Evolutionary conservation across 352 stramenopile species (phyloP).

Genomic region (Globisporangium radiosum): DNA sequence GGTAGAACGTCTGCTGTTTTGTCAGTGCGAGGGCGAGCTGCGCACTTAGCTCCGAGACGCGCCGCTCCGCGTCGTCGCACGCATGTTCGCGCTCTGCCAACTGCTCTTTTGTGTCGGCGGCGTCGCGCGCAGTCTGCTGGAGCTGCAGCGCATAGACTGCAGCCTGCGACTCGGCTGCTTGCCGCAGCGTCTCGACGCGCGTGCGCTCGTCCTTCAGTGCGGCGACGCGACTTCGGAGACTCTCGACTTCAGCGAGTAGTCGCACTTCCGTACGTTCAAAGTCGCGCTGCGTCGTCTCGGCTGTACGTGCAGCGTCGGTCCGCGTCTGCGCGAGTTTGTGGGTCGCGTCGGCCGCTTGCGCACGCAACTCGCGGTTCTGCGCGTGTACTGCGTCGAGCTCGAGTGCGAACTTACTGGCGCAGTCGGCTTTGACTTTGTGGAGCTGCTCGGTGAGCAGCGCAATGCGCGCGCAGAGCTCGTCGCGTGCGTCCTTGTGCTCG

Average conservation of each 20-base stretch:
- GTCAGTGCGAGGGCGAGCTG: slow-evolving; percentile 63
- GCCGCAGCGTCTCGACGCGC: slow-evolving; percentile 34
- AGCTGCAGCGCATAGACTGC: slow-evolving; percentile 36
- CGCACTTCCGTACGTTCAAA: slow-evolving; percentile 47
- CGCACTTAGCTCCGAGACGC: slow-evolving; percentile 52
- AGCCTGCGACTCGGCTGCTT: slow-evolving; percentile 44
- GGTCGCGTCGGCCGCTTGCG: slow-evolving; percentile 37
- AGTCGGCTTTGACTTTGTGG: slow-evolving; percentile 68
- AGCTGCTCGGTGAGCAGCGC: slow-evolving; percentile 67
- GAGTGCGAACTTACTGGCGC: slow-evolving; percentile 35
- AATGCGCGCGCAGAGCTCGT: slow-evolving; percentile 58
- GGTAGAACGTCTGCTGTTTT: slow-evolving; percentile 69
- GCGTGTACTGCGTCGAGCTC: slow-evolving; percentile 48
- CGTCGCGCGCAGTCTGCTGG: slow-evolving; percentile 48
- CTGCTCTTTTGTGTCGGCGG: slow-evolving; percentile 48
- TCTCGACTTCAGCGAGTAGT: slow-evolving; percentile 54
- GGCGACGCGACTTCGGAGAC: slow-evolving; percentile 36
- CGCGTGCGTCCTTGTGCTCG: slow-evolving; percentile 53
- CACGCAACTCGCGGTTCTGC: slow-evolving; percentile 60
- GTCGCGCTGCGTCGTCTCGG: slow-evolving; percentile 35
- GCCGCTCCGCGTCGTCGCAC: slow-evolving; percentile 65
- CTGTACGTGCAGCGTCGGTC: slow-evolving; percentile 26
- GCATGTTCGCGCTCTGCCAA: slow-evolving; percentile 52
- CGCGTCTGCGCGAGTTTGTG: slow-evolving; percentile 39
- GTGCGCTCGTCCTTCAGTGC: slow-evolving; percentile 60